A percentile compares a stretch with the other conserved stretches of the same genome.
Conservation (phyloP, 192 early-diverging fungal species). For the Pilobolus umbonatus region DNA sequence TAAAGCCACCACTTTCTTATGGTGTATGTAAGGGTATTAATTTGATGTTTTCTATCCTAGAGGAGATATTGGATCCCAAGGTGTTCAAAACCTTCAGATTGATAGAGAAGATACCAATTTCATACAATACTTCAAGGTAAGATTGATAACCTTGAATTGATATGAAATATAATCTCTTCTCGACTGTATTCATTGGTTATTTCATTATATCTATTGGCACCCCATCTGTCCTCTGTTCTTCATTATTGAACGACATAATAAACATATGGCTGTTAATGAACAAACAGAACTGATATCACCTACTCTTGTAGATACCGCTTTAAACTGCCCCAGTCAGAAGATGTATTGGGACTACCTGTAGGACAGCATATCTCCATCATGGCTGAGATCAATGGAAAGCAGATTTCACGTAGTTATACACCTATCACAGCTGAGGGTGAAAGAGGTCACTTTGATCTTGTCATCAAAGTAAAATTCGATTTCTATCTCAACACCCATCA, state of each 20-base stretch:
- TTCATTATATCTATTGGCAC: too few relatives aligned
- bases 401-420: constrained; percentile 84
- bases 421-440: constrained; percentile 68
- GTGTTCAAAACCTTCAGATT: constrained; percentile 76
- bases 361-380: constrained; percentile 91
- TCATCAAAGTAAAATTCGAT: constrained; percentile 67
- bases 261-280: not conserved
- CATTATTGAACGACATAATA: not conserved
- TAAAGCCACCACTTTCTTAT: not conserved
- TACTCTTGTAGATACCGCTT: constrained; percentile 69
- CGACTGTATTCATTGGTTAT: not conserved
- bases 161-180: too few relatives aligned
- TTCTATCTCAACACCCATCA: too few relatives aligned
- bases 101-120: constrained; percentile 70
- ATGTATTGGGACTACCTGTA: constrained; percentile 78
- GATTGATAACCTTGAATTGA: too few relatives aligned
- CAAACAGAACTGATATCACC: not conserved
- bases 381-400: constrained; percentile 81
- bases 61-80: constrained; percentile 57
- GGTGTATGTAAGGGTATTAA: not conserved
- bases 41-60: constrained; percentile 15
- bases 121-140: constrained; percentile 83
- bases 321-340: constrained; percentile 61
- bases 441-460: constrained; percentile 82
- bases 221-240: too few relatives aligned